Evolutionary conservation across 495 filamentous ascomycete species (phyloP), one percentile per base, ranked within the genome.

Genomic region (Chaetomium cochliodes): DNA sequence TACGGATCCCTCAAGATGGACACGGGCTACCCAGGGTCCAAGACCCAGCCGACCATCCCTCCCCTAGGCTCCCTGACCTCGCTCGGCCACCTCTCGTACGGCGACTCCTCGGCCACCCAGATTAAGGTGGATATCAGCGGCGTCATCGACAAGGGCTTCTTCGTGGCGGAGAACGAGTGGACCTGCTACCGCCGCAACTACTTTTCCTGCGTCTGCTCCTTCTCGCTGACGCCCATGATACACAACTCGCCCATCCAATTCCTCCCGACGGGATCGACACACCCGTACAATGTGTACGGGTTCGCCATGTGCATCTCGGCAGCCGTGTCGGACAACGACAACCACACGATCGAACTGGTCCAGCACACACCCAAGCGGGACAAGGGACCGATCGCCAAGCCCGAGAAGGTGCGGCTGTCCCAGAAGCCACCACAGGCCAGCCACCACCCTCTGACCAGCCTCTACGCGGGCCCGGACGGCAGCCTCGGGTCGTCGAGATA

Each of bases 141-240:
- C 7, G 88, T 89, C 68, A 93, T 97, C 62, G 92, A 96, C 71
- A 96, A 96, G 71, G 93, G 93, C 1, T 96, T 96, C 79, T 97
- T 97, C 74, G 81, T 88, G 47, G 84, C 84, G 3, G 93, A 97
- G 62, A 82, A 85, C 16, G 91, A 94, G 64, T 98, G 93, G 93
- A 98, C 93, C 0, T 98, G 93, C 77, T 98, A 98, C 72, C 83
- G 93, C 56, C 83, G 93, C 46, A 98, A 98, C 75, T 98, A 98
- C 75, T 96, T 98, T 73, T 88, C 91, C 1, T 89, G 96, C 54
- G 84, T 88, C 30, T 96, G 92, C 75, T 90, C 87, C 0, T 97
- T 90, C 76, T 84, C 84, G 6, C 78, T 98, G 5, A 76, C 84
- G 26, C 87, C 86, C 65, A 67, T 68, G 39, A 30, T 73, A 44